phyloP scores from a whole-genome alignment of 2,329 filamentous ascomycete genomes.

The Pseudonectria foliicola region DNA sequence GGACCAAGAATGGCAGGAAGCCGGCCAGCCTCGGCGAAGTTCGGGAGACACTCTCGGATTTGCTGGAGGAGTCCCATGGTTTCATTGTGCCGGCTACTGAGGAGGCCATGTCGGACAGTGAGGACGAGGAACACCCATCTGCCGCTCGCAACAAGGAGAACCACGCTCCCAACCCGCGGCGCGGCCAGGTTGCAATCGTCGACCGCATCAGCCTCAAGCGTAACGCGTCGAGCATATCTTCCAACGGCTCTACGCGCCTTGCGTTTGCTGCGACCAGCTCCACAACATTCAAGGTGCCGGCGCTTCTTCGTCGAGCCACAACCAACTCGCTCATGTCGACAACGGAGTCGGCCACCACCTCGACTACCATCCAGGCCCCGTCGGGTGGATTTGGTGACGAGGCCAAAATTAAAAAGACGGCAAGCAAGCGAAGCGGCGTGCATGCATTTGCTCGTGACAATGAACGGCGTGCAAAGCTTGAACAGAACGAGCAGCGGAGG shows the following conservation, averaged over 20 bases:
- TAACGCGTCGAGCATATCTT: slow-evolving; percentile 32
- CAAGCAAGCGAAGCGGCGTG: slow-evolving; percentile 53
- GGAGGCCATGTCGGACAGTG: slow-evolving; percentile 27
- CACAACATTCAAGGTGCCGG: slow-evolving; percentile 58
- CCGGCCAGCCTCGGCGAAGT: slow-evolving; percentile 74
- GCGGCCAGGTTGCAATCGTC: slow-evolving; percentile 44
- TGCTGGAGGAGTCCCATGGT: slow-evolving; percentile 62
- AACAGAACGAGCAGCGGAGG: slow-evolving; percentile 50
- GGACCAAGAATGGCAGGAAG: slow-evolving; percentile 55
- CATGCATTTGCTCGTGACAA: slow-evolving; percentile 54
- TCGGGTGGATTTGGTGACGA: slow-evolving; percentile 38
- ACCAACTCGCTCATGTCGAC: slow-evolving; percentile 50
- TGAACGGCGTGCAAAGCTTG: slow-evolving; percentile 47
- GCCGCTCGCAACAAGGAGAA: slow-evolving; percentile 44
- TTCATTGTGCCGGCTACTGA: slow-evolving; percentile 42
- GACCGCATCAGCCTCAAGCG: slow-evolving; percentile 70
- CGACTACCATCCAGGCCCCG: slow-evolving; percentile 27
- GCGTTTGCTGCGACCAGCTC: slow-evolving; percentile 47
- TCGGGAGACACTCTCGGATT: slow-evolving; percentile 72
- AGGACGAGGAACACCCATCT: slow-evolving; percentile 30
- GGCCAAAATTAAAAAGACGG: slow-evolving; percentile 52
- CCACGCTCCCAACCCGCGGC: slow-evolving; percentile 27
- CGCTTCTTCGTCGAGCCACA: slow-evolving; percentile 66
- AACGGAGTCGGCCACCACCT: slow-evolving; percentile 25
- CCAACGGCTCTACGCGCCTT: slow-evolving; percentile 33